Evolutionary conservation across 345 rosid genomes (phyloP), one percentile per base, ranked within the genome.

Genomic region (Mangifera indica): DNA sequence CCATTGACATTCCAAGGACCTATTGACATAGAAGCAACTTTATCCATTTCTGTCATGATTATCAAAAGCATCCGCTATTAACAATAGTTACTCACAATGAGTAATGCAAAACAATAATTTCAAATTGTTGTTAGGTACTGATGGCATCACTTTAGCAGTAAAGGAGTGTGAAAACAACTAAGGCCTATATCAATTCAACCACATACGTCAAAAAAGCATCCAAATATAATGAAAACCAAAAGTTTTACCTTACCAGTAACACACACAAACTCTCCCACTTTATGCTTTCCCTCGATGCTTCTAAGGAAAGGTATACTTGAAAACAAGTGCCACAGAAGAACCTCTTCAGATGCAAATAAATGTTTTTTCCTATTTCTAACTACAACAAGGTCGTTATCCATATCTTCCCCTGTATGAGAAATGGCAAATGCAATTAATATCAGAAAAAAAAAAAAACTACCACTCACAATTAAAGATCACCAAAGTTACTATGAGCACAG

Each of bases 271-370:
- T 91, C 93, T 67, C 99, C 98, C 59, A 70, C 22, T 70, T 76
- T 78, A 79, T 91, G 83, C 78, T 87, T 91, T 74, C 62, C 87
- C 81, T 87, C 79, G 69, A 92, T 76, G 69, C 79, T 73, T 82
- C 71, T 83, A 64, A 95, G 91, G 86, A 95, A 92, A 81, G 89
- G 83, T 62, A 70, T 84, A 84, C 75, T 76, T 22, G 96, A 77
- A 87, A 95, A 74, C 93, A 97, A 72, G 89, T 59, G 57, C 99
- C 99, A 45, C 96, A 81, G 49, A 91, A 95, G 80, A 79, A 94
- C 72, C 85, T 92, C 86, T 92, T 94, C 59, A 94, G 83, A 86
- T 92, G 99, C 81, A 92, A 81, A 83, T 82, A 87, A 66, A 95
- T 84, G 56, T 70, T 78, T 89, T 63, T 74, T 82, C 69, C 60